phyloP scores from a whole-genome alignment of 768 basidiomycete species.

The Agaricus subrufescens region DNA sequence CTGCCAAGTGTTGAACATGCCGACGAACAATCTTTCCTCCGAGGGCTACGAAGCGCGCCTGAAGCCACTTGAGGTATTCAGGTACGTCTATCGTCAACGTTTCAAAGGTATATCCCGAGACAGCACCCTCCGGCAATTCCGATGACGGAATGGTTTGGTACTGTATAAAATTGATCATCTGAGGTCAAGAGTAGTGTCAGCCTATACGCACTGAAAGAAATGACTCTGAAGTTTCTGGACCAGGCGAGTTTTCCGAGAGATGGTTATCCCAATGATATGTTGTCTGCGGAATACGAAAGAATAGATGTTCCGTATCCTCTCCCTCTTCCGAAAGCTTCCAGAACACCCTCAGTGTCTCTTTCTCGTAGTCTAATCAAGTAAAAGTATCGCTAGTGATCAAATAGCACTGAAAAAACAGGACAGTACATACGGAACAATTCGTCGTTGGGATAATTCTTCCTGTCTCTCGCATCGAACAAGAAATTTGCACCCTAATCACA shows the following conservation, averaged over 20 bases:
- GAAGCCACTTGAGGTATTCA: constrained; percentile 66
- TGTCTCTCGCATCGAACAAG: constrained; percentile 43
- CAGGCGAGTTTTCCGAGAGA: constrained; percentile 13
- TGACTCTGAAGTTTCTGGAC: constrained; percentile 39
- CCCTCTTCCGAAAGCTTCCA: constrained; percentile 67
- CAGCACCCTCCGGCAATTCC: constrained; percentile 27
- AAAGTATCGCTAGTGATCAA: background rate
- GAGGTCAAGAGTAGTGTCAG: background rate
- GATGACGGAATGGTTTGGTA: constrained; percentile 29
- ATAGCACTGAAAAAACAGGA: too few relatives aligned
- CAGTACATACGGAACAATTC: constrained; percentile 4
- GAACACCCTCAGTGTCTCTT: constrained; percentile 70
- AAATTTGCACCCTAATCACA: constrained; percentile 59
- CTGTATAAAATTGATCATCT: constrained; percentile 18
- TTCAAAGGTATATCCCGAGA: constrained; percentile 52
- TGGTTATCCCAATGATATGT: constrained; percentile 48
- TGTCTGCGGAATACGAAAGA: constrained; percentile 59
- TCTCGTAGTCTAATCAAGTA: constrained; percentile 48
- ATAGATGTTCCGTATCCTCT: constrained; percentile 50
- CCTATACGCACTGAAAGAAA: constrained; percentile 46
- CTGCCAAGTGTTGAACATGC: constrained; percentile 61
- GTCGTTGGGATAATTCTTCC: constrained; percentile 6
- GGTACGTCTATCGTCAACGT: constrained; percentile 71
- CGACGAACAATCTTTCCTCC: constrained; percentile 61
- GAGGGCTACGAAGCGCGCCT: constrained; percentile 53